These are phyloP conservation scores for Euryodendron excelsum DNA, from an alignment of 148 eudicot species.

Conservation along the genomic window DNA sequence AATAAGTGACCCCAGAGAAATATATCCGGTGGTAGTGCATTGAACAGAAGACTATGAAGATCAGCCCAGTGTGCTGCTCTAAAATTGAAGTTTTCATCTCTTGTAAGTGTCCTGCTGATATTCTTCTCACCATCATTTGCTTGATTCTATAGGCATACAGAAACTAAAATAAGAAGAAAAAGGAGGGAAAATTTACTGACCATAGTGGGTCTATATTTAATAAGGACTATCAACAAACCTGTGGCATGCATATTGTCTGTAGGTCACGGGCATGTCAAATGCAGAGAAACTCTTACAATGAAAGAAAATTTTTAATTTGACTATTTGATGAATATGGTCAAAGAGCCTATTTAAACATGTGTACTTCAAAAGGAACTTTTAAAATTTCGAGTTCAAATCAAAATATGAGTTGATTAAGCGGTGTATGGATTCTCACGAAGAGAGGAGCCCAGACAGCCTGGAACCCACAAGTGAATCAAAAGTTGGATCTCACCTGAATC, in stretches of 20 bases:
- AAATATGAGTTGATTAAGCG: background rate
- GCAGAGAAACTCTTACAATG: too few species aligned
- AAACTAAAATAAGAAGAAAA: background rate
- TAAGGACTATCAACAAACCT: background rate
- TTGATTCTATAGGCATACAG: constrained; percentile 41
- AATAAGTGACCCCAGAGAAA: constrained; percentile 68
- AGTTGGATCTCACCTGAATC: background rate
- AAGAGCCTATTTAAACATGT: background rate
- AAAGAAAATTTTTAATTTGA: background rate
- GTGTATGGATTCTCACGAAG: background rate
- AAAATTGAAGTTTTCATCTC: constrained; percentile 70
- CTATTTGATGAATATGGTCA: background rate
- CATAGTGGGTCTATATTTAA: background rate
- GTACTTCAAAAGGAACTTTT: background rate
- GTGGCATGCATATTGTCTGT: background rate
- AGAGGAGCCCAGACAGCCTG: background rate
- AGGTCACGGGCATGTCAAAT: background rate
- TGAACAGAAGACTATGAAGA: constrained; percentile 61
- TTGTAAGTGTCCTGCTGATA: constrained; percentile 38
- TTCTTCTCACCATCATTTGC: constrained; percentile 49
- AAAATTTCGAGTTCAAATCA: background rate
- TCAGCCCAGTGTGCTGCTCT: constrained; percentile 84
- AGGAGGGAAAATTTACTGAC: background rate
- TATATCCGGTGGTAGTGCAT: constrained; percentile 41
- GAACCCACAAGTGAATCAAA: background rate